These are phyloP conservation scores for Coemansia sp. DNA, from an alignment of 192 early-diverging fungal species.

Conservation along the genomic window DNA sequence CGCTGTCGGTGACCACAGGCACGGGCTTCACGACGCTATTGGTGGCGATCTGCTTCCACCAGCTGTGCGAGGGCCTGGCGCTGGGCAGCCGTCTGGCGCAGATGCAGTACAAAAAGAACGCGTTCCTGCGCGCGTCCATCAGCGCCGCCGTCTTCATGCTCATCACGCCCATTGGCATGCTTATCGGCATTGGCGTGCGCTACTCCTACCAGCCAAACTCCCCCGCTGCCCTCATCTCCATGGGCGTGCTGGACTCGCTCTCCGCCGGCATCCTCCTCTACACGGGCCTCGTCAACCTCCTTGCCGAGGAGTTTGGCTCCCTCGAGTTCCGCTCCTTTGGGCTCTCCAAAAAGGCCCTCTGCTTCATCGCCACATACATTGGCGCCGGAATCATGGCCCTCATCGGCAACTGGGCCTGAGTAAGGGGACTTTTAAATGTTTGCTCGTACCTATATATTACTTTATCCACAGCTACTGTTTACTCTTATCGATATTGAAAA, in stretches of 20 bases:
- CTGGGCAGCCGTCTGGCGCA: constrained; percentile 69
- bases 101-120: constrained; percentile 27
- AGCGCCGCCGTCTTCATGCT: constrained; percentile 59
- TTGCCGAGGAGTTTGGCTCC: constrained; percentile 65
- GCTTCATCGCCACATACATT: constrained; percentile 59
- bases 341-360: constrained; percentile 42
- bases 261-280: constrained; percentile 79
- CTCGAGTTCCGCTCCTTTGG: constrained; percentile 54
- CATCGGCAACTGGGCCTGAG: constrained; percentile 70
- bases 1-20: constrained; percentile 55
- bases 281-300: constrained; percentile 67
- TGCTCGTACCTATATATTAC: constrained; percentile 1
- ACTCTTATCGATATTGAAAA: not conserved
- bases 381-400: constrained; percentile 74
- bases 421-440: not conserved
- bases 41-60: constrained; percentile 66
- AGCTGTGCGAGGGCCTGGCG: constrained; percentile 76
- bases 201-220: constrained; percentile 61
- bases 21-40: constrained; percentile 57
- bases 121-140: constrained; percentile 25
- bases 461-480: not conserved
- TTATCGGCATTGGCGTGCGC: constrained; percentile 72
- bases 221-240: constrained; percentile 55
- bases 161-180: constrained; percentile 75
- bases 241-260: constrained; percentile 71